A percentile compares a stretch with the other conserved stretches of the same genome.
These are phyloP conservation scores for Cubamyces lactineus DNA, from an alignment of 768 basidiomycete species.

Conservation along the genomic window DNA sequence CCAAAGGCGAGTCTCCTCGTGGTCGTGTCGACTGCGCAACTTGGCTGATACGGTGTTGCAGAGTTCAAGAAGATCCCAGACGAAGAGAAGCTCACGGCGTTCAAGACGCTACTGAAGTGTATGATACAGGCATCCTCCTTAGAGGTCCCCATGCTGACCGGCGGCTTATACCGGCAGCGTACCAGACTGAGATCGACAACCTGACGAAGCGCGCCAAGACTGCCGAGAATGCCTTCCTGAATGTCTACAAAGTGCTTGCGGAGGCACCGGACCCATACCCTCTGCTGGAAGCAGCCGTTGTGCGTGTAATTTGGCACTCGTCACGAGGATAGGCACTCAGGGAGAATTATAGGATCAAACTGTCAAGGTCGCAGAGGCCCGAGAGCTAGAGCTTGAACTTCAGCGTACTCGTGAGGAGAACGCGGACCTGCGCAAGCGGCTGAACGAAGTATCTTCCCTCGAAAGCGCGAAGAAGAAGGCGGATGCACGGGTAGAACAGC, in stretches of 20 bases:
- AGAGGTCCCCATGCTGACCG: not conserved
- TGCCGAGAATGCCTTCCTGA: slow-evolving; percentile 96
- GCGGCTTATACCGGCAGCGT: slow-evolving; percentile 54
- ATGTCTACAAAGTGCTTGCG: slow-evolving; percentile 93
- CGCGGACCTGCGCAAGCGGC: slow-evolving; percentile 69
- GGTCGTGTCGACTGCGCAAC: not conserved
- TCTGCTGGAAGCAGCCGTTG: slow-evolving; percentile 90
- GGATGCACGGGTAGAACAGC: slow-evolving; percentile 69
- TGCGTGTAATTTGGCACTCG: slow-evolving; percentile 38
- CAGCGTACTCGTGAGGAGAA: slow-evolving; percentile 81
- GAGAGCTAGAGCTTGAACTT: slow-evolving; percentile 75
- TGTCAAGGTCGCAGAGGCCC: slow-evolving; percentile 83
- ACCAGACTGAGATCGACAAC: slow-evolving; percentile 95
- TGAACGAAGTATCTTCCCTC: slow-evolving; percentile 61
- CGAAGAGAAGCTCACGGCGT: slow-evolving; percentile 80
- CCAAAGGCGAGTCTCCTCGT: slow-evolving; percentile 69
- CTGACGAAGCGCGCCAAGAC: slow-evolving; percentile 91
- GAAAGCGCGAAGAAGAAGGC: slow-evolving; percentile 79
- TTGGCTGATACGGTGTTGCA: slow-evolving; percentile 35
- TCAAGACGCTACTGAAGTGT: slow-evolving; percentile 93
- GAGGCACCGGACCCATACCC: slow-evolving; percentile 99
- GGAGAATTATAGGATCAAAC: slow-evolving; percentile 76
- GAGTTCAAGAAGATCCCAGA: slow-evolving; percentile 98
- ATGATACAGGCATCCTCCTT: slow-evolving; percentile 19
- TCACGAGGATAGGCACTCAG: not conserved